Evolutionary conservation across 2,329 filamentous ascomycete species (phyloP), one percentile per base, ranked within the genome.

Genomic region (Apiospora hydei): DNA sequence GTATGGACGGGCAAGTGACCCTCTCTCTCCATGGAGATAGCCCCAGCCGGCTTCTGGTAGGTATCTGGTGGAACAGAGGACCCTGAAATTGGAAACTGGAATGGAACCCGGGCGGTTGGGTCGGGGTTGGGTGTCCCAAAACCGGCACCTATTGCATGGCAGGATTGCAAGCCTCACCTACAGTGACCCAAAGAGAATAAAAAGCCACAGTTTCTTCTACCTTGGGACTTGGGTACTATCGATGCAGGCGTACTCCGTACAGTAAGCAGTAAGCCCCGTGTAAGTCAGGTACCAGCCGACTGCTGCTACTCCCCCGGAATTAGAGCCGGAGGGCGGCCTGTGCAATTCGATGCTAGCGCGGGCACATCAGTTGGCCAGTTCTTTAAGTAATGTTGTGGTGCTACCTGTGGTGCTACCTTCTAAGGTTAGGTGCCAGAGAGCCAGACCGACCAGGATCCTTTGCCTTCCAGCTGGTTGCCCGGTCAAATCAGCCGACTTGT

Each of bases 21-120:
- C 21, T 49, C 21, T 21, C 21, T 21, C 21, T 49, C 21, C 46
- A 47, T 47, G 46, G 46, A 47, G 46, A 47, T 47, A 47, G 16
- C 46, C 46, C 46, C 5, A 18, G 8, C 8, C 21, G 46, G 6
- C 18, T 11, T 21, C 18, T 49, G 30, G 49, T 30, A 38, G 49
- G 49, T 61, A 18, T 38, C 44, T 47, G 44, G 57, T 41, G 57
- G 57, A 41, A 64, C 57, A 64, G 41, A 64, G 57, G 57, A 64
- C 57, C 57, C 57, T 64, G 57, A 64, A 64, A 41, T 34, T 38
- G 53, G 53, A 21, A 61, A 10, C 34, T 34, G 6, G 10, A 21
- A 61, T 38, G 51, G 53, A 38, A 21, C 7, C 34, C 53, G 26
- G 26, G 7, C 26, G 34, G 51, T 57, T 57, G 49, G 49, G 49